Conservation (phyloP, 768 basidiomycete genomes). For the Clitopilus passeckerianus region DNA sequence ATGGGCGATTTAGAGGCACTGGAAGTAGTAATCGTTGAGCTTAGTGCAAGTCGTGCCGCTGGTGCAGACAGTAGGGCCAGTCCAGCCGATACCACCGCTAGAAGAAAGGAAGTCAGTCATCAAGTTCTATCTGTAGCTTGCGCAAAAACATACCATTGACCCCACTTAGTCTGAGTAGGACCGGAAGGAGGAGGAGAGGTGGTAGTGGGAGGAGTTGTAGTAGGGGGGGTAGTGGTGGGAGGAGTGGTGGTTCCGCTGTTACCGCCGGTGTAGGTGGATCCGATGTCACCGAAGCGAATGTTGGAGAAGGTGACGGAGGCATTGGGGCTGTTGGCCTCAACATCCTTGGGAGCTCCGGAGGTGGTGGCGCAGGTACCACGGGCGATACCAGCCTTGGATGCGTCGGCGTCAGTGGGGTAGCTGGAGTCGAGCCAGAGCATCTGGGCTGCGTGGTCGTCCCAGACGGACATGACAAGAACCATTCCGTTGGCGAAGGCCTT, state of each 20-base stretch:
- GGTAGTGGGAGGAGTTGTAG: neutral
- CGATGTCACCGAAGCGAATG: constrained; percentile 48
- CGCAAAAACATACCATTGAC: neutral
- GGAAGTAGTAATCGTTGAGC: constrained; percentile 8
- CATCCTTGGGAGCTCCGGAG: constrained; percentile 39
- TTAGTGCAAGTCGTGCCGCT: constrained; percentile 8
- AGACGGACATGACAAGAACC: constrained; percentile 44
- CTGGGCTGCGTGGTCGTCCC: constrained; percentile 50
- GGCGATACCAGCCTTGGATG: constrained; percentile 34
- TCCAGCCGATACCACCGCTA: constrained; percentile 6
- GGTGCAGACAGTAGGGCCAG: constrained; percentile 6
- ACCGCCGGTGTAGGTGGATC: constrained; percentile 30
- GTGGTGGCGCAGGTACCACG: constrained; percentile 47
- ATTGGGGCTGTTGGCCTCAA: constrained; percentile 32
- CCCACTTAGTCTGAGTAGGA: neutral
- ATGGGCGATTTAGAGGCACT: neutral
- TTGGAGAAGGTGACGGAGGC: constrained; percentile 48
- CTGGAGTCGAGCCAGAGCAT: constrained; percentile 55
- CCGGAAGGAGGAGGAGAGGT: neutral
- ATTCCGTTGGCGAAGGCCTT: constrained; percentile 34
- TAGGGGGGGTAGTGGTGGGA: neutral
- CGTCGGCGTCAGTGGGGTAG: constrained; percentile 31
- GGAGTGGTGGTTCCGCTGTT: neutral
- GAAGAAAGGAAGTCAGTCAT: no score
- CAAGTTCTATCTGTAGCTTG: no score